Conservation (phyloP, 177 flowering plant genomes). For the Vitis hybrid region DNA sequence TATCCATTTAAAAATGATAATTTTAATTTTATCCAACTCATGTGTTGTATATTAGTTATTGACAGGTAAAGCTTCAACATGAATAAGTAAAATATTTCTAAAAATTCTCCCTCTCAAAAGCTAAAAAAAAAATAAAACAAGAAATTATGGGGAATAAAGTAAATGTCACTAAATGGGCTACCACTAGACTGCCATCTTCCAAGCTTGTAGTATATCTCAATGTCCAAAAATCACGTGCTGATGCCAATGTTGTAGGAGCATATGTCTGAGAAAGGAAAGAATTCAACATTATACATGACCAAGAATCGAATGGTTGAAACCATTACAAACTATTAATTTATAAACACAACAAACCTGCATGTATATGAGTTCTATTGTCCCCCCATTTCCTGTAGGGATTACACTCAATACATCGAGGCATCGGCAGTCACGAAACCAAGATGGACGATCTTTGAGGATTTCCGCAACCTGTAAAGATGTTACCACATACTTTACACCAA, state of each 20-base stretch:
- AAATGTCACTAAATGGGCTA: constrained; percentile 15
- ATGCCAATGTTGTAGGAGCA: constrained; percentile 82
- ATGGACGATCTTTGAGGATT: constrained; percentile 77
- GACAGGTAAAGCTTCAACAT: too few relatives aligned
- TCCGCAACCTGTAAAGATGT: constrained; percentile 54
- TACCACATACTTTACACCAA: not conserved
- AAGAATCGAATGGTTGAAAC: not conserved
- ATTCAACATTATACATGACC: not conserved
- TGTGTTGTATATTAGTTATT: too few relatives aligned
- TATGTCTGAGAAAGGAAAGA: constrained; percentile 44
- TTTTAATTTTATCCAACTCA: too few relatives aligned
- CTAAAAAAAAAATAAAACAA: not conserved
- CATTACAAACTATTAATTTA: not conserved
- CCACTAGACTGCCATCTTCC: constrained; percentile 87
- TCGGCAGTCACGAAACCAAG: constrained; percentile 86
- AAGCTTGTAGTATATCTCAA: constrained; percentile 66
- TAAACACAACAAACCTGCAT: constrained; percentile 58
- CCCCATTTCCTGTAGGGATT: constrained; percentile 69
- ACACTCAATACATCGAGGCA: constrained; percentile 59
- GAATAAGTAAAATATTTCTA: too few relatives aligned
- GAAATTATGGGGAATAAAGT: not conserved
- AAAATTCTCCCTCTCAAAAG: not conserved
- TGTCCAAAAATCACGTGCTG: constrained; percentile 89
- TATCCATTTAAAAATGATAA: too few relatives aligned
- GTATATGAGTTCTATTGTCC: constrained; percentile 71